Base-by-base conservation (phyloP, 805 yeast species). In the Monosporozyma siamensis region DNA sequence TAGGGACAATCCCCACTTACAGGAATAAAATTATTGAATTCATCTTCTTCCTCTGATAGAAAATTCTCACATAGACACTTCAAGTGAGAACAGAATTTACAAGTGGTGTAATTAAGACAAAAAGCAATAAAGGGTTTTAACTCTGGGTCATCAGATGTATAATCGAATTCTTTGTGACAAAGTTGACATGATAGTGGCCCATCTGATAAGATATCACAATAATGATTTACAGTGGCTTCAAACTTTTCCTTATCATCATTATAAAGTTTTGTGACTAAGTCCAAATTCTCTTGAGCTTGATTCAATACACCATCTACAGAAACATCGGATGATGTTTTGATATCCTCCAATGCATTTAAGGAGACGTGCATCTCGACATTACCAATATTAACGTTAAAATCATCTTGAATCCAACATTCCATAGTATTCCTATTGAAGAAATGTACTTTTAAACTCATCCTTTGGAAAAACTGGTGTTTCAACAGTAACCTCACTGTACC, bases 401-500 rank as follows among this genome's bases (percentile, higher is more conserved):
- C 56, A 41, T 61, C 54, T 8, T 34, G 27, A 3, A 49, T 47
- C 63, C 64, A 61, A 1, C 48, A 29, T 4, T 41, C 37, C 25
- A 43, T 41, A 2, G 51, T 48, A 11, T 59, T 59, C 3, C 38
- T 53, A 46, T 56, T 60, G 41, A 79, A 78, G 22, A 79, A 58
- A 3, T 67, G 66, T 0, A 80, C 67, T 23, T 60, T 60, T 35
- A 81, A 56, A 23, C 67, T 65, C 68, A 77, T 62, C 6, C 64
- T 52, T 1, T 50, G 48, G 53, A 80, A 81, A 32, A 69, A 73
- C 2, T 51, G 51, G 9, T 74, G 56, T 2, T 53, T 51, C 4
- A 78, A 27, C 12, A 81, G 54, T 24, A 72, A 53, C 35, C 75
- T 62, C 5, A 72, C 56, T 47, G 72, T 66, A 0, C 72, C 82